Conservation (phyloP, 768 basidiomycete genomes). For the Termitomyces sp. region DNA sequence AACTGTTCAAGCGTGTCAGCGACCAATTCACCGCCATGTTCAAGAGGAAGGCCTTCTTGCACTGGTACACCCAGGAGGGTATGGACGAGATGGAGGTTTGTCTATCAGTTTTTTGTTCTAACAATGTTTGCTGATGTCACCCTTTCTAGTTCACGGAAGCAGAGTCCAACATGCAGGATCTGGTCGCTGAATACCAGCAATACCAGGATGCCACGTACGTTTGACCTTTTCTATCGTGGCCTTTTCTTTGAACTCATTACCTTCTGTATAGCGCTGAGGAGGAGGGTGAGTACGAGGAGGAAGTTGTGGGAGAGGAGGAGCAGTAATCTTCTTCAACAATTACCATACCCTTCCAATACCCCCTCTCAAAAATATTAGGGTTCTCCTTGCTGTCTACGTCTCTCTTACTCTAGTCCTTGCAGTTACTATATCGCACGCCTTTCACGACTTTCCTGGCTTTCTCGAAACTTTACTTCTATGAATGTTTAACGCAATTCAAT, state of each 20-base stretch:
- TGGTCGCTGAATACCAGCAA: conserved; percentile 97
- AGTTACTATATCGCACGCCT: conserved; percentile 33
- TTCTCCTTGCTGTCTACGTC: conserved; percentile 14
- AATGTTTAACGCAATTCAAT: conserved; percentile 16
- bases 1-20: conserved; percentile 97
- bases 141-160: conserved; percentile 84
- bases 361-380: conserved; percentile 14
- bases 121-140: background rate
- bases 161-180: conserved; percentile 98
- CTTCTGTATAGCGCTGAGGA: conserved; percentile 65
- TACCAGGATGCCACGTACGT: conserved; percentile 93
- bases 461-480: conserved; percentile 23
- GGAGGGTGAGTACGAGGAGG: conserved; percentile 88
- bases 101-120: background rate
- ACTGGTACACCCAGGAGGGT: conserved; percentile 99
- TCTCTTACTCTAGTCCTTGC: conserved; percentile 18
- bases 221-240: background rate
- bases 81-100: conserved; percentile 96
- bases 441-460: conserved; percentile 30
- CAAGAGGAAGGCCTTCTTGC: conserved; percentile 97
- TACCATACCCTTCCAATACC: conserved; percentile 18
- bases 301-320: conserved; percentile 59
- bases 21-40: conserved; percentile 99
- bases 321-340: conserved; percentile 22
- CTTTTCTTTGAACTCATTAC: conserved; percentile 6